A percentile compares a stretch with the other conserved stretches of the same genome.
These are phyloP conservation scores for Cyclotella cryptica DNA, from an alignment of 108 stramenopile species.

Conservation along the genomic window DNA sequence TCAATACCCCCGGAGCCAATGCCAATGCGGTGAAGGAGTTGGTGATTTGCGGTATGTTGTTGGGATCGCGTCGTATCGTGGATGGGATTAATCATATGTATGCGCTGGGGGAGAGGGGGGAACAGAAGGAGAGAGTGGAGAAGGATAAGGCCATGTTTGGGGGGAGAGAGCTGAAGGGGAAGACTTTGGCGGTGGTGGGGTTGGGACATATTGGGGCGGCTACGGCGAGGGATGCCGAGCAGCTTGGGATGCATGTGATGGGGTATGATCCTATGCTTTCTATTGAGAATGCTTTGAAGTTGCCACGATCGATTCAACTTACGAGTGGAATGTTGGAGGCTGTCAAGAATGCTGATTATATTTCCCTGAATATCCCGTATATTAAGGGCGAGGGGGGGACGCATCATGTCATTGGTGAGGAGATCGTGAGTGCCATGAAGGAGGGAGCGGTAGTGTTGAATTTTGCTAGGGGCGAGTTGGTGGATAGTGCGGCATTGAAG, in stretches of 20 bases:
- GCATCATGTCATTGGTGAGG: constrained; percentile 85
- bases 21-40: constrained; percentile 96
- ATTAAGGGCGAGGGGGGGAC: constrained; percentile 92
- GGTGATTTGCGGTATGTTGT: constrained; percentile 87
- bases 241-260: constrained; percentile 88
- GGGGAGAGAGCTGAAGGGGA: constrained; percentile 91
- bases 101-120: constrained; percentile 80
- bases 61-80: constrained; percentile 81
- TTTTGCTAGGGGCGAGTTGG: constrained; percentile 96
- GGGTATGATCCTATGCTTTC: constrained; percentile 96
- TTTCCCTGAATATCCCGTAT: constrained; percentile 95
- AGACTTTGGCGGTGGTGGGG: constrained; percentile 95
- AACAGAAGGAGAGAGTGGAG: constrained; percentile 87
- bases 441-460: constrained; percentile 88
- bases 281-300: constrained; percentile 83
- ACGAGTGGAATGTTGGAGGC: constrained; percentile 78
- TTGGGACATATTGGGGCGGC: constrained; percentile 94
- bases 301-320: constrained; percentile 74
- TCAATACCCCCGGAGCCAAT: constrained; percentile 98
- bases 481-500: constrained; percentile 92
- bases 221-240: constrained; percentile 88
- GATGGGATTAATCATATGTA: constrained; percentile 92
- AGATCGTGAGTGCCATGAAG: constrained; percentile 82
- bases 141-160: constrained; percentile 95
- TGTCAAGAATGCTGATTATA: constrained; percentile 87